Conservation (phyloP, 164 flowering plant genomes). For the Dillenia turbinata region DNA sequence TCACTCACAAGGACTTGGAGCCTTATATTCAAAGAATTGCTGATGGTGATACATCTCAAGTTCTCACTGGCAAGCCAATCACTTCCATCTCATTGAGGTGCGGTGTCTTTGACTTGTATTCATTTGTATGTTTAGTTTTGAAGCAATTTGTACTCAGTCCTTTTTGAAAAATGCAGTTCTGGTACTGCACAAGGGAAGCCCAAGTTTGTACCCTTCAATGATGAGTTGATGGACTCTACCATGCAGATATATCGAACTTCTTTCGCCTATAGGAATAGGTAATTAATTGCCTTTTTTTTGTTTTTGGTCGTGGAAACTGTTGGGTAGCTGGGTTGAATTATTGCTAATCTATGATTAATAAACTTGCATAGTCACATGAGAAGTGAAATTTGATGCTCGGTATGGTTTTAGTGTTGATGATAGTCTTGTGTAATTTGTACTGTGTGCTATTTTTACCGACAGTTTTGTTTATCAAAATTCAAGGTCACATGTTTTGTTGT, state of each 20-base stretch:
- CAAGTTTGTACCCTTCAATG: slow-evolving; percentile 79
- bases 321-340: no score
- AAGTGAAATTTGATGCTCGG: no score
- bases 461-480: no score
- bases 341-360: no score
- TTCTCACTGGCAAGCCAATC: slow-evolving; percentile 82
- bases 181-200: slow-evolving; percentile 89
- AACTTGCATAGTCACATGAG: no score
- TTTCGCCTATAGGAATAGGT: slow-evolving; percentile 90
- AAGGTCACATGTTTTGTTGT: no score
- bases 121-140: no score
- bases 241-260: slow-evolving; percentile 72
- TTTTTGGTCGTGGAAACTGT: neutral
- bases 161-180: slow-evolving; percentile 42
- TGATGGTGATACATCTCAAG: slow-evolving; percentile 59
- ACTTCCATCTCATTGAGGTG: slow-evolving; percentile 74
- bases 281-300: neutral
- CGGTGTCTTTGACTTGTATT: no score
- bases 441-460: no score
- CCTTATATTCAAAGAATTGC: slow-evolving; percentile 65
- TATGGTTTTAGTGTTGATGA: no score
- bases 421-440: no score
- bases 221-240: slow-evolving; percentile 56
- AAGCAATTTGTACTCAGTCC: no score
- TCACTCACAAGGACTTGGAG: slow-evolving; percentile 64